These are phyloP conservation scores for Annona cherimola DNA, from an alignment of 164 flowering plant species.

Conservation along the genomic window DNA sequence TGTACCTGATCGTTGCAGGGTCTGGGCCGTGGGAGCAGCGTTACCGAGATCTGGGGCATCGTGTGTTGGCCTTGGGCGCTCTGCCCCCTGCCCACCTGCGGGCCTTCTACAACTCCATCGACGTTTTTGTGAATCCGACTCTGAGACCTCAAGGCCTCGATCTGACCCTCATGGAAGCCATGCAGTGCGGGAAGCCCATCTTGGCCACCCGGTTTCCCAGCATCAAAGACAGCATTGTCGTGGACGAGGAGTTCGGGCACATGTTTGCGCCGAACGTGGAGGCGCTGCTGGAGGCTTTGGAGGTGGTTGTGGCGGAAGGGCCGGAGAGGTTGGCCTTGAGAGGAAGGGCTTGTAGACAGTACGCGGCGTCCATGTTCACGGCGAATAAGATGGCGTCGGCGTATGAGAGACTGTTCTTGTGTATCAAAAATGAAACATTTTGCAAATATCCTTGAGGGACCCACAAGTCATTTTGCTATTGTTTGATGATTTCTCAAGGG, in stretches of 20 bases:
- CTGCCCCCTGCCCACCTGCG: constrained; percentile 46
- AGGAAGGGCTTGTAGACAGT: constrained; percentile 57
- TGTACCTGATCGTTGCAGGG: constrained; percentile 69
- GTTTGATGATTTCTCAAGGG: neutral
- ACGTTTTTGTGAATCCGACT: constrained; percentile 77
- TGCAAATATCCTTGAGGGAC: constrained; percentile 39
- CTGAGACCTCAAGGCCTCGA: constrained; percentile 88
- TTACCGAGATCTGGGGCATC: constrained; percentile 52
- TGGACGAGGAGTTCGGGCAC: constrained; percentile 65
- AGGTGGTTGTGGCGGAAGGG: constrained; percentile 58
- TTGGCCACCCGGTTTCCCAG: constrained; percentile 83
- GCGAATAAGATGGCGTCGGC: constrained; percentile 78
- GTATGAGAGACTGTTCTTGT: constrained; percentile 78
- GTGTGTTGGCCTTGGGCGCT: constrained; percentile 62
- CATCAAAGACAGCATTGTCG: constrained; percentile 64
- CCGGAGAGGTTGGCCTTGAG: constrained; percentile 42
- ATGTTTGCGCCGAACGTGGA: constrained; percentile 86
- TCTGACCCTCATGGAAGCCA: constrained; percentile 85
- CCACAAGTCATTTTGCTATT: neutral
- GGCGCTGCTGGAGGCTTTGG: constrained; percentile 57
- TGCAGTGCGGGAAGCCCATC: constrained; percentile 82
- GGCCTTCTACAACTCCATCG: constrained; percentile 67
- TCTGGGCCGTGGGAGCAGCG: constrained; percentile 82
- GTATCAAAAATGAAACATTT: constrained; percentile 59
- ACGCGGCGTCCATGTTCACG: constrained; percentile 72